phyloP scores from a whole-genome alignment of 495 filamentous ascomycete genomes.

The Hypoxylon lenormandii region DNA sequence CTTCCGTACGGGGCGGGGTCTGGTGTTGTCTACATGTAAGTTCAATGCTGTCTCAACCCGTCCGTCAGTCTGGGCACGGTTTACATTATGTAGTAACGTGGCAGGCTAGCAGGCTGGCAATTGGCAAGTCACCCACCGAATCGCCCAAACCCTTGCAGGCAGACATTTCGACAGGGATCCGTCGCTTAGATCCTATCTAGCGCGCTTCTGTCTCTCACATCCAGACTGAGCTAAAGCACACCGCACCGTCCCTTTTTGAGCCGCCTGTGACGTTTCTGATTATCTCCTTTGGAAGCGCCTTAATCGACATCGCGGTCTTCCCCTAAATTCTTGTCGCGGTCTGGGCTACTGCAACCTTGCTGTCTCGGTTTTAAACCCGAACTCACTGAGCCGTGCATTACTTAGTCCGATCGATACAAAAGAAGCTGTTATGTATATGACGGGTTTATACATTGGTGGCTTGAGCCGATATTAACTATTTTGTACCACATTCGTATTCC shows the following conservation, averaged over 20 bases:
- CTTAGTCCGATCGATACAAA: neutral
- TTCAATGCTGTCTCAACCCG: no score
- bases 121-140: constrained; percentile 27
- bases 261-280: constrained; percentile 42
- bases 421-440: neutral
- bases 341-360: neutral
- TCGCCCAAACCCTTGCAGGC: constrained; percentile 8
- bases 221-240: constrained; percentile 23
- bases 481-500: constrained; percentile 40
- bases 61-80: constrained; percentile 5
- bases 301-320: constrained; percentile 12
- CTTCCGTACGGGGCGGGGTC: constrained; percentile 27
- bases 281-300: constrained; percentile 29
- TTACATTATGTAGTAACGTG: no score
- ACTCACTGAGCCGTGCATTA: neutral
- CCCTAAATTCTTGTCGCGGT: constrained; percentile 9
- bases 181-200: constrained; percentile 42
- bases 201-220: constrained; percentile 13
- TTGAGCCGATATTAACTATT: constrained; percentile 11
- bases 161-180: constrained; percentile 11
- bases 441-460: constrained; percentile 14
- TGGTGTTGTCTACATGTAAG: no score
- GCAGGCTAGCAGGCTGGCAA: no score
- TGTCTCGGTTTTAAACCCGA: neutral
- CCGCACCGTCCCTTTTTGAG: constrained; percentile 28